Percentiles rank a stretch among this genome's conserved stretches.
phyloP scores from a whole-genome alignment of 345 rosid genomes.

The Rhodamnia argentea region DNA sequence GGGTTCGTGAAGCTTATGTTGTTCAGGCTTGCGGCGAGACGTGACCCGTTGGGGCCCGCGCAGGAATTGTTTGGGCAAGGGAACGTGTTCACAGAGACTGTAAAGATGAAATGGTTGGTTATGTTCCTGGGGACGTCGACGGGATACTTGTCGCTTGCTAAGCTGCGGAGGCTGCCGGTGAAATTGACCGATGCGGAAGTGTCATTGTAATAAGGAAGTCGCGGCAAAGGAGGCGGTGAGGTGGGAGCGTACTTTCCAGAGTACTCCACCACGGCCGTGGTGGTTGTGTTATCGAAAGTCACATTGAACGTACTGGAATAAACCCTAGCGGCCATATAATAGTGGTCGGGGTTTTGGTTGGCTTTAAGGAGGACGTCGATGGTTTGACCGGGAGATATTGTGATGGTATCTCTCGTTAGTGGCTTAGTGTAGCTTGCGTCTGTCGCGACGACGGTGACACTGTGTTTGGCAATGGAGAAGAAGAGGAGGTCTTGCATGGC shows the following conservation, averaged over 20 bases:
- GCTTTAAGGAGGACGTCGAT: slow-evolving; percentile 19
- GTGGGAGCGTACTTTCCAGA: slow-evolving; percentile 4
- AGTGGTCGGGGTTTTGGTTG: slow-evolving; percentile 4
- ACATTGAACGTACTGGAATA: background rate
- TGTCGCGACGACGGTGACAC: slow-evolving; percentile 11
- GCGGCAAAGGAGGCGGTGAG: slow-evolving; percentile 2
- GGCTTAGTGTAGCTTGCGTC: slow-evolving; percentile 29
- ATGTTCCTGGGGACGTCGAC: slow-evolving; percentile 10
- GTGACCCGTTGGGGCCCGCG: slow-evolving; percentile 10
- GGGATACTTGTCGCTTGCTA: background rate
- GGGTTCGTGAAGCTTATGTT: slow-evolving; percentile 29
- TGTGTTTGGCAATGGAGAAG: slow-evolving; percentile 22
- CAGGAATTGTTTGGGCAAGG: slow-evolving; percentile 19
- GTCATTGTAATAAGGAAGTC: slow-evolving; percentile 15
- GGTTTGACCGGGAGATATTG: slow-evolving; percentile 26
- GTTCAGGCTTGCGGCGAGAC: slow-evolving; percentile 28
- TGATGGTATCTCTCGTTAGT: background rate
- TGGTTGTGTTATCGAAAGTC: slow-evolving; percentile 1
- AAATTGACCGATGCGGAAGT: slow-evolving; percentile 12
- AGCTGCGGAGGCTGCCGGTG: slow-evolving; percentile 13
- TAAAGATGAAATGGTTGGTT: background rate
- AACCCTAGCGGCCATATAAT: slow-evolving; percentile 9
- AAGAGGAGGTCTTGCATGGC: slow-evolving; percentile 21
- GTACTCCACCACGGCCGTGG: slow-evolving; percentile 9
- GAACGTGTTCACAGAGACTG: slow-evolving; percentile 14